Percentiles rank a stretch among this genome's conserved stretches.
Conservation (phyloP, 2,329 filamentous ascomycete genomes). For the Colletotrichum falcatum region DNA sequence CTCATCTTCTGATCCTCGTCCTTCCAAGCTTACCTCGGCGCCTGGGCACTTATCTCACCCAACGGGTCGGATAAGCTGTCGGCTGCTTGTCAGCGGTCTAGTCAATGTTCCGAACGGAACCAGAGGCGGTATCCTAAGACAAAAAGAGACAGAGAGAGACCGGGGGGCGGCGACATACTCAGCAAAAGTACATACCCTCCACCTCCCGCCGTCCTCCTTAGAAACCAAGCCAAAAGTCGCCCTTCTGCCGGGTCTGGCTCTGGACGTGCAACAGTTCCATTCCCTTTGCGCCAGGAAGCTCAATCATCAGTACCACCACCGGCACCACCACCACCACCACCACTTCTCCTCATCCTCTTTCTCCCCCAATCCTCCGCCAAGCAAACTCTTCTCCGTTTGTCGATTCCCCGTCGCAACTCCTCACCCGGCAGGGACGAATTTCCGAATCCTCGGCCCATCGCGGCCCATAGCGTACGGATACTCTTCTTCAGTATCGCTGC, state of each 20-base stretch:
- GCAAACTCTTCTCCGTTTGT: not conserved
- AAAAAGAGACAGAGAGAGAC: not conserved
- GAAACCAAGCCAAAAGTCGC: constrained; percentile 36
- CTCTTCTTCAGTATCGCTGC: constrained; percentile 14
- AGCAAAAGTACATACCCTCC: constrained; percentile 31
- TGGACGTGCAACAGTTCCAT: constrained; percentile 15
- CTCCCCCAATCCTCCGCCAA: constrained; percentile 9
- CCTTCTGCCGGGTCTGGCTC: constrained; percentile 13
- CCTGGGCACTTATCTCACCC: not conserved
- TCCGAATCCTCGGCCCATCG: constrained; percentile 21
- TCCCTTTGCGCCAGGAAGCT: constrained; percentile 11
- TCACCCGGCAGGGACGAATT: constrained; percentile 4
- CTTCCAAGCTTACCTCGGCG: not conserved
- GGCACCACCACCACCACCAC: not conserved
- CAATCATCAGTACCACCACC: not conserved
- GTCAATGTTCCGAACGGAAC: constrained; percentile 27
- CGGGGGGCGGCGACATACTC: constrained; percentile 16
- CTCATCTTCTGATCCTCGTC: not conserved
- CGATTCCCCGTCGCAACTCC: constrained; percentile 1
- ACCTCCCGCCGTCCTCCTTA: constrained; percentile 33
- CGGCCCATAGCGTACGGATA: constrained; percentile 9
- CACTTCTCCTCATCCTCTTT: not conserved
- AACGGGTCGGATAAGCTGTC: constrained; percentile 12
- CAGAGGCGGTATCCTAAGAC: constrained; percentile 8
- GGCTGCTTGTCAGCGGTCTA: constrained; percentile 2